Conservation (phyloP, 306 rosid genomes). For the Rosa rugosa region DNA sequence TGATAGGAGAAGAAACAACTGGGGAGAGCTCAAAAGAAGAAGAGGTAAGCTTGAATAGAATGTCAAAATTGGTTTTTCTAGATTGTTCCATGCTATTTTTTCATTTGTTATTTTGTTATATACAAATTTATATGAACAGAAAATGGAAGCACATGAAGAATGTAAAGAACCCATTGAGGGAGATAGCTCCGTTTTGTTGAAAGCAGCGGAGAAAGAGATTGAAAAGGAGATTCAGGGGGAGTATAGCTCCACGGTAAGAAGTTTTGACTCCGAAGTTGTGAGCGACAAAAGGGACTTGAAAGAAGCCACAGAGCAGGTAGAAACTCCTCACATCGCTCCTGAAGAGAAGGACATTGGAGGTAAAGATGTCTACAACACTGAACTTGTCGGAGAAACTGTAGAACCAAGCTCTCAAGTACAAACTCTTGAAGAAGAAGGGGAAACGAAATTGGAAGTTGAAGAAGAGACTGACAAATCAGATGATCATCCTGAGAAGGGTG, state of each 20-base stretch:
- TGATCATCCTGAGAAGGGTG: neutral
- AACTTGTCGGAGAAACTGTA: neutral
- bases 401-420: slow-evolving; percentile 2
- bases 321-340: slow-evolving; percentile 2
- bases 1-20: slow-evolving; percentile 1
- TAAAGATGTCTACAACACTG: neutral
- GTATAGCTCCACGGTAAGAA: neutral
- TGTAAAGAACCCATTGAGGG: slow-evolving; percentile 21
- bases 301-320: slow-evolving; percentile 15
- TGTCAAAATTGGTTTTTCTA: neutral
- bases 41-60: slow-evolving; percentile 25
- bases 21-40: slow-evolving; percentile 27
- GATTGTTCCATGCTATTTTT: slow-evolving; percentile 12
- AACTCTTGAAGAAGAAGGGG: neutral
- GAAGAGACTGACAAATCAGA: neutral
- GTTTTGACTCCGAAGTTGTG: slow-evolving; percentile 8
- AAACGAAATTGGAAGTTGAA: neutral
- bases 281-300: slow-evolving; percentile 10
- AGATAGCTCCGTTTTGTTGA: too few relatives aligned
- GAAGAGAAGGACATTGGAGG: neutral
- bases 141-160: slow-evolving; percentile 13
- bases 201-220: neutral
- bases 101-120: neutral
- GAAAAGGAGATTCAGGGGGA: neutral
- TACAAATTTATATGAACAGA: slow-evolving; percentile 20